Evolutionary conservation across 768 basidiomycete genomes (phyloP).

Genomic region (Collybia sp.): DNA sequence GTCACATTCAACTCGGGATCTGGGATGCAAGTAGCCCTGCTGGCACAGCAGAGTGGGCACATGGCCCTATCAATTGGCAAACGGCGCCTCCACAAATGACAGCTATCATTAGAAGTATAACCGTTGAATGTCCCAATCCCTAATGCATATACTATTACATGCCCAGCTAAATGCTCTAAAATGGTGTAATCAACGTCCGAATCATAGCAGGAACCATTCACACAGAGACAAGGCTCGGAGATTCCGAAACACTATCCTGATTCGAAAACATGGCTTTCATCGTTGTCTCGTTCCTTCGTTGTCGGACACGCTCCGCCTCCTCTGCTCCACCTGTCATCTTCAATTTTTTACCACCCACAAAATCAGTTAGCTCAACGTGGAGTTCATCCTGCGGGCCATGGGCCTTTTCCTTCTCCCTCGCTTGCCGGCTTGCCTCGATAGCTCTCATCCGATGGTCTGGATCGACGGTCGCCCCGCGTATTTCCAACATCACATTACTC

Average conservation of each 20-base stretch:
- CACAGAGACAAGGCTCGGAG: too few species aligned
- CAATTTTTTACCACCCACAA: constrained; percentile 84
- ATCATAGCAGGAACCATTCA: too few species aligned
- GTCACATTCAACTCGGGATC: constrained; percentile 37
- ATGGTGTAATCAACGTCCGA: too few species aligned
- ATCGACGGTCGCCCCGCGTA: constrained; percentile 77
- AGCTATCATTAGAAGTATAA: constrained; percentile 29
- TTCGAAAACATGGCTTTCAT: constrained; percentile 80
- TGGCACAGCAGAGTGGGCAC: constrained; percentile 38
- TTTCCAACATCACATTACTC: constrained; percentile 85
- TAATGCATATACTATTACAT: background rate
- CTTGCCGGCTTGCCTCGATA: constrained; percentile 85
- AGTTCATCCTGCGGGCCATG: constrained; percentile 70
- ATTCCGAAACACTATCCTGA: too few species aligned
- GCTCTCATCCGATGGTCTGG: constrained; percentile 85
- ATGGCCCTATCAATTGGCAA: constrained; percentile 37
- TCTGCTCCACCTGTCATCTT: constrained; percentile 96
- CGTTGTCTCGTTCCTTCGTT: constrained; percentile 78
- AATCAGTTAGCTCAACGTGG: constrained; percentile 77
- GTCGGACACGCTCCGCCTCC: constrained; percentile 83
- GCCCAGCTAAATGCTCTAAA: background rate
- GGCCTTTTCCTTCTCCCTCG: constrained; percentile 70
- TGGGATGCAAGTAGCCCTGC: constrained; percentile 38
- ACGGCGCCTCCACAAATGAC: constrained; percentile 22
- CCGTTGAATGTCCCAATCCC: constrained; percentile 27